Percentiles rank a stretch among this genome's conserved stretches.
Conservation (phyloP, 306 rosid species). For the Neltuma alba region DNA sequence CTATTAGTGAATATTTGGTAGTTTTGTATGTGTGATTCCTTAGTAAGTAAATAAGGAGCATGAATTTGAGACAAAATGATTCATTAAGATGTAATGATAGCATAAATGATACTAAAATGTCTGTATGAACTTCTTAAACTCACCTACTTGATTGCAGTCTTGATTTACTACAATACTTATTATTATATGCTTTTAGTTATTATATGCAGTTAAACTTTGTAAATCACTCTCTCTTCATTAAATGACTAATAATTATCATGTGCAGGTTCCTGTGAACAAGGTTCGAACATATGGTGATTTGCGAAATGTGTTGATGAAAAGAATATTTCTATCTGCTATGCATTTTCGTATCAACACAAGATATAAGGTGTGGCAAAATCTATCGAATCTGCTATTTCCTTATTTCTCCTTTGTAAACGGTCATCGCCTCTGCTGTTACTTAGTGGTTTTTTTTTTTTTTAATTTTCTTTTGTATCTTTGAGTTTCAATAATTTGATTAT, state of each 20-base stretch:
- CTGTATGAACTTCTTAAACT: background rate
- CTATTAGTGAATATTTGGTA: conserved; percentile 15
- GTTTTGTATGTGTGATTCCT: conserved; percentile 21
- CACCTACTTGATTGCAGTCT: conserved; percentile 19
- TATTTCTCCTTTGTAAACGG: background rate
- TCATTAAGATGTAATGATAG: conserved; percentile 24
- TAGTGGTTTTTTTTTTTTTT: background rate
- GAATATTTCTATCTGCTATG: conserved; percentile 96
- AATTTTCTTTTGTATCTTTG: conserved; percentile 16
- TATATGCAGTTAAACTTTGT: background rate
- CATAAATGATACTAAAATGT: conserved; percentile 15
- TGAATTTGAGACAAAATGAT: background rate
- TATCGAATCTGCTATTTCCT: conserved; percentile 24
- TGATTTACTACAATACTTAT: background rate
- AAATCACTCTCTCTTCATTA: background rate
- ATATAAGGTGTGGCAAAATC: conserved; percentile 76
- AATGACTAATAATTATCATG: conserved; percentile 25
- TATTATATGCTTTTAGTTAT: conserved; percentile 12
- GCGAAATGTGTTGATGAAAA: conserved; percentile 95
- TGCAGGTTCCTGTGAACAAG: conserved; percentile 94
- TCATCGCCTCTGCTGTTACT: conserved; percentile 16
- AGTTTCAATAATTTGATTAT: background rate
- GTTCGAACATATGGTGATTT: conserved; percentile 86
- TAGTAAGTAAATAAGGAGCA: background rate
- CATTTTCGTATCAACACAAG: conserved; percentile 97